Evolutionary conservation across 2,329 filamentous ascomycete genomes (phyloP), one percentile per base, ranked within the genome.

Genomic region (Harringtonia lauricola): DNA sequence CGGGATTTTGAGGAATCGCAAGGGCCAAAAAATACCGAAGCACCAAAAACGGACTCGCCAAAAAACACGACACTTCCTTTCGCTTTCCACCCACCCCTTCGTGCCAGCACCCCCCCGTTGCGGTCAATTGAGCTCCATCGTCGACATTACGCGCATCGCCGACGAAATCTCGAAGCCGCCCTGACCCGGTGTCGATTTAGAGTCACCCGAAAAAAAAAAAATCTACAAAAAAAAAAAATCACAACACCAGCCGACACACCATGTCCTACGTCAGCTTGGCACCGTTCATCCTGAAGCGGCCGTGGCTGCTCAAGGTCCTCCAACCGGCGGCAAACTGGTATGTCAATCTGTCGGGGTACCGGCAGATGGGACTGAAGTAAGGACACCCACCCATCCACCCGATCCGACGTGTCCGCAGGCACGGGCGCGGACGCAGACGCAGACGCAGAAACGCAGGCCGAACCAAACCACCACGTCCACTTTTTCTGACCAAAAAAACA

Each of bases 251-350:
- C 18, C n/a, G 30, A 15, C 24, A 36, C 10, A 36, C 6, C 8
- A 57, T 86, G 82, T 82, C 80, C 64, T 75, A 78, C 59, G 78
- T 78, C 52, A 82, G 72, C 59, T 74, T 87, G 66, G 77, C 83
- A 58, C 83, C 78, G 56, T 89, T 79, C 62, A 77, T 95, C 61
- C 62, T 79, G 62, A 83, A 83, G 73, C 81, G 88, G 59, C 89
- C 90, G 55, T 95, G 86, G 86, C 79, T 96, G 61, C 70, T 72
- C 66, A 81, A 73, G 57, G 74, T 83, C 69, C 69, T 96, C 65
- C 78, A 71, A 71, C 92, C 92, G 54, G 62, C 95, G 53, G 78
- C 89, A 66, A 76, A 80, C 60, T 95, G 87, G 87, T 96, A 96
- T 72, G 69, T 70, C 68, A 83, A 90, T 63, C 83, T 87, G 57